Evolutionary conservation across 2,329 filamentous ascomycete genomes (phyloP), one percentile per base, ranked within the genome.

Genomic region (Shiraia bambusicola): DNA sequence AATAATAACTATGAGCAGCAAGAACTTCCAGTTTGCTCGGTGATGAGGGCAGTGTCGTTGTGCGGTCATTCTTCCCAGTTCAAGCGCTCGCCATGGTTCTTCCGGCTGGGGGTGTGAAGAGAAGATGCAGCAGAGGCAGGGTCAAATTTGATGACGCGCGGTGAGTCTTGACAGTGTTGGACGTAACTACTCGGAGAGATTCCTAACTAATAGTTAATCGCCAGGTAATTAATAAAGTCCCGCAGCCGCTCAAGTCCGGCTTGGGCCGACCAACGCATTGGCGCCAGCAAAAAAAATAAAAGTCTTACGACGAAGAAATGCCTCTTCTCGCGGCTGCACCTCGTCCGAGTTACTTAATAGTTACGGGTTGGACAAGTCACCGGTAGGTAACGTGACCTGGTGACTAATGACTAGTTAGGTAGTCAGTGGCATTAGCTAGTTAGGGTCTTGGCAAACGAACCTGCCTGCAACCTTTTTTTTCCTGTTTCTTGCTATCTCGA

Each of bases 1-100:
- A 47, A 51, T 53, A 53, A 55, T 52, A n/a, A n/a, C n/a, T n/a
- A n/a, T n/a, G n/a, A n/a, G n/a, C n/a, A 58, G 58, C 54, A 58
- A 54, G 48, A 59, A 53, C 43, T 52, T 50, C 43, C 49, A 55
- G 49, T 59, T 53, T 49, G 43, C 42, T 42, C 45, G 46, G 46
- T 44, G 50, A 45, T 66, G 63, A 52, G 65, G 27, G 54, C 49
- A 37, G 47, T 44, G 45, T 57, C 51, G 52, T 52, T 41, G 48
- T 44, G 39, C 45, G 43, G 47, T 34, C 33, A 39, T 44, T 35
- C 36, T 49, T 40, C 38, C 42, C 43, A 42, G 49, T 36, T 45
- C 46, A 56, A 54, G 47, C 52, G 55, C 54, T 53, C 52, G 37
- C 34, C 44, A 51, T 52, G 45, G 47, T 54, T 41, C 47, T 44